A percentile compares a stretch with the other conserved stretches of the same genome.
These are phyloP conservation scores for Globisporangium okanoganense DNA, from an alignment of 352 stramenopile genomes.

Conservation along the genomic window DNA sequence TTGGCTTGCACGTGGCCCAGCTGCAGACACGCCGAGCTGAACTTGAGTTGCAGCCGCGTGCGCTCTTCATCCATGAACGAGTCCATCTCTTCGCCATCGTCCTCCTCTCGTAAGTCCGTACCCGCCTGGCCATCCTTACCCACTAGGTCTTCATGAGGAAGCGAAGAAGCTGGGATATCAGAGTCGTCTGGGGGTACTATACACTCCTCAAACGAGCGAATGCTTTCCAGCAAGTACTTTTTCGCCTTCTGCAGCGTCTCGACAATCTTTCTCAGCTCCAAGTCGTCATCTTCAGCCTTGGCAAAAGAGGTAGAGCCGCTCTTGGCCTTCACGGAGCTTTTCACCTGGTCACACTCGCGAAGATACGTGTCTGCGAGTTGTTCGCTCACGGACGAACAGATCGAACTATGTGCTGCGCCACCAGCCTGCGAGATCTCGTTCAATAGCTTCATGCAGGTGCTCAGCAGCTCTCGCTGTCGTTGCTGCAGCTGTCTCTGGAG, in stretches of 20 bases:
- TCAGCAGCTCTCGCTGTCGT: constrained; percentile 70
- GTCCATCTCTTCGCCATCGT: constrained; percentile 38
- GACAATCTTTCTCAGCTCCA: constrained; percentile 6
- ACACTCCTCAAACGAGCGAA: constrained; percentile 68
- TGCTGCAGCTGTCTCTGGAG: constrained; percentile 66
- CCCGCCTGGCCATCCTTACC: constrained; percentile 12
- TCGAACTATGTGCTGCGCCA: constrained; percentile 60
- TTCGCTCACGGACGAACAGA: constrained; percentile 77
- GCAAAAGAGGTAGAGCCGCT: neutral
- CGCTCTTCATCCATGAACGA: constrained; percentile 81
- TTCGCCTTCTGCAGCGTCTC: constrained; percentile 50
- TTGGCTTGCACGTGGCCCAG: constrained; percentile 38
- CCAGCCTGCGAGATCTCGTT: constrained; percentile 64
- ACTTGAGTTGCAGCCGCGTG: constrained; percentile 67
- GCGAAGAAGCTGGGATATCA: constrained; percentile 5
- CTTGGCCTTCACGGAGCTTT: neutral
- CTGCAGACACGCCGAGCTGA: constrained; percentile 65
- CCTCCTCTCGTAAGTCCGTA: constrained; percentile 18
- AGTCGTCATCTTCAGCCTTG: constrained; percentile 8
- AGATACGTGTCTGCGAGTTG: constrained; percentile 83
- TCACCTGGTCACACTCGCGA: constrained; percentile 40
- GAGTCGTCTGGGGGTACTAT: constrained; percentile 26
- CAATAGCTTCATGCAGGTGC: constrained; percentile 71
- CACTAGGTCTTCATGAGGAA: constrained; percentile 31
- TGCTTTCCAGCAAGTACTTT: constrained; percentile 62